Conservation (phyloP, 2,329 filamentous ascomycete genomes). For the Sporothrix protearum region DNA sequence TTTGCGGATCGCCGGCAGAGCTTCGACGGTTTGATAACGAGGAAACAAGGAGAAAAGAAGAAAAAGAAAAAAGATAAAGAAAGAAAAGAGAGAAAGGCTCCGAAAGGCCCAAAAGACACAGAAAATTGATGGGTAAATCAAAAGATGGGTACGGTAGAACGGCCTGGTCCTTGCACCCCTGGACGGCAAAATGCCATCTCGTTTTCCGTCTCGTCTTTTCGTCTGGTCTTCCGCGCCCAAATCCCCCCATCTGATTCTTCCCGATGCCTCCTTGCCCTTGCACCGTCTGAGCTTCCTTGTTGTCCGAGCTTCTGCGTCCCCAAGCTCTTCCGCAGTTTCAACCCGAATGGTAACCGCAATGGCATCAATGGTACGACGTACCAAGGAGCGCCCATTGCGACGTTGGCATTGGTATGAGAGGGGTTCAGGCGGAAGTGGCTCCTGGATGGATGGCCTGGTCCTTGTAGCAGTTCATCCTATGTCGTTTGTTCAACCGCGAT, state of each 20-base stretch:
- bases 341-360: neutral
- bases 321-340: neutral
- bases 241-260: neutral
- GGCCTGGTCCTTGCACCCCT: neutral
- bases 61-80: neutral
- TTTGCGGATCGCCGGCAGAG: conserved; percentile 9
- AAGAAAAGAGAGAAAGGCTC: neutral
- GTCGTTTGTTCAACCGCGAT: neutral
- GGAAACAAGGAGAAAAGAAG: neutral
- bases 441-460: neutral
- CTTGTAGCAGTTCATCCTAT: neutral
- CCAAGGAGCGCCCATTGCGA: neutral
- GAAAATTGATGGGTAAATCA: neutral
- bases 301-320: conserved; percentile 6
- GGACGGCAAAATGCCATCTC: neutral
- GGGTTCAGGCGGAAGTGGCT: neutral
- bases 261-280: neutral
- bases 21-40: neutral
- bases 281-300: neutral
- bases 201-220: neutral
- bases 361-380: too few species aligned
- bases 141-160: neutral
- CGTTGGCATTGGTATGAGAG: neutral
- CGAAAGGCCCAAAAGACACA: neutral
- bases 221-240: conserved; percentile 5